Conservation (phyloP, 2,329 filamentous ascomycete species). For the Aspergillus neotritici region DNA sequence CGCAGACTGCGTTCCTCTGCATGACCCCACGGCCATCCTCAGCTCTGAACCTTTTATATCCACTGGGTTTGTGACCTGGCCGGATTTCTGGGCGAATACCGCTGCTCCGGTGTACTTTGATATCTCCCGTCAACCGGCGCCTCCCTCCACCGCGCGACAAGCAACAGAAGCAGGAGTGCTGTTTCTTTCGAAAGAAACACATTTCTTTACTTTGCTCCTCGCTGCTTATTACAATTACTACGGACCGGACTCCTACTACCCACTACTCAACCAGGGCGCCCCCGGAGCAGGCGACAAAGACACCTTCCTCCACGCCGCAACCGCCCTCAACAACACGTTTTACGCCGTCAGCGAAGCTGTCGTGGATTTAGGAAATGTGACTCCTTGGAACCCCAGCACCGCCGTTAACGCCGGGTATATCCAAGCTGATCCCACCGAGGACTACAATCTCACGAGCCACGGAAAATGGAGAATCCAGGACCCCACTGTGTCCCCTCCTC, state of each 20-base stretch:
- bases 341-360: conserved; percentile 24
- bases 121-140: conserved; percentile 33
- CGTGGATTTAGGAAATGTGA: conserved; percentile 15
- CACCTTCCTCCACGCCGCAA: conserved; percentile 24
- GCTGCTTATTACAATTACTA: conserved; percentile 33
- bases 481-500: conserved; percentile 14
- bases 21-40: conserved; percentile 41
- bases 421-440: conserved; percentile 26
- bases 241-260: conserved; percentile 23
- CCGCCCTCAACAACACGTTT: conserved; percentile 16
- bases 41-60: conserved; percentile 44
- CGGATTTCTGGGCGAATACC: conserved; percentile 44
- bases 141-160: conserved; percentile 25
- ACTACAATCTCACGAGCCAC: conserved; percentile 20
- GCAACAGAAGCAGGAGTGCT: conserved; percentile 31
- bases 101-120: conserved; percentile 35
- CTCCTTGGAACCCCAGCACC: conserved; percentile 1
- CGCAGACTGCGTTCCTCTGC: conserved; percentile 48
- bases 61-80: conserved; percentile 52
- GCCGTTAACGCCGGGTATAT: conserved; percentile 12
- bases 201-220: conserved; percentile 27
- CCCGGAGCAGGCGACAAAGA: conserved; percentile 27
- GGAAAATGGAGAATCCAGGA: conserved; percentile 18
- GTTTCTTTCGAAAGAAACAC: conserved; percentile 30
- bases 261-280: conserved; percentile 27